These are phyloP conservation scores for Citrus hindsii DNA, from an alignment of 345 rosid species.

Conservation along the genomic window DNA sequence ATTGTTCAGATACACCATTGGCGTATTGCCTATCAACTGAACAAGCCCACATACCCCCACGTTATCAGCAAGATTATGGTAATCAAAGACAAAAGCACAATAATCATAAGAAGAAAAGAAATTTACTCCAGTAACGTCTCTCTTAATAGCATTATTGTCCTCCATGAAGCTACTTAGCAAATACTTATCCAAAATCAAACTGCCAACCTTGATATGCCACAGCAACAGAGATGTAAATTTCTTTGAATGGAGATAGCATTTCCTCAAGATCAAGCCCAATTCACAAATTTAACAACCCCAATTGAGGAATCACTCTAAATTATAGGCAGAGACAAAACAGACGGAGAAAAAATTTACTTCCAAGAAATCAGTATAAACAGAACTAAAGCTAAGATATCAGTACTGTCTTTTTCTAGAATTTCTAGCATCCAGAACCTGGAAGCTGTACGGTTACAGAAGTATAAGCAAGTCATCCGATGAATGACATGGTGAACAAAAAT, in stretches of 20 bases:
- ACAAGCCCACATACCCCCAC: background rate
- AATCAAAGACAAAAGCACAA: background rate
- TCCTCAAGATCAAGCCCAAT: background rate
- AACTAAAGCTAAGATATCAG: background rate
- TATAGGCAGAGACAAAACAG: background rate
- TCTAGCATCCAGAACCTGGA: background rate
- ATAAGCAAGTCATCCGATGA: background rate
- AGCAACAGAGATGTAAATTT: background rate
- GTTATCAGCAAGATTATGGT: background rate
- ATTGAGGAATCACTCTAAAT: background rate
- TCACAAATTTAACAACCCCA: background rate
- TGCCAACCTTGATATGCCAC: background rate
- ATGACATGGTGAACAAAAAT: background rate
- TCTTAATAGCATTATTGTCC: slow-evolving; percentile 39
- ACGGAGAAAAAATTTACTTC: background rate
- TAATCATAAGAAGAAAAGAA: background rate
- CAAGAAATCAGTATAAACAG: background rate
- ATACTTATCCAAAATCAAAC: background rate
- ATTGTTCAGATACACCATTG: slow-evolving; percentile 55
- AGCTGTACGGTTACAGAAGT: background rate
- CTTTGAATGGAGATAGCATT: background rate
- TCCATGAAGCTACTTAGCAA: slow-evolving; percentile 23
- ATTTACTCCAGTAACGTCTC: slow-evolving; percentile 52
- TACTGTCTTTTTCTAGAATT: background rate
- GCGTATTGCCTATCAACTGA: slow-evolving; percentile 59